These are phyloP conservation scores for Sugiyamaella chiloensis DNA, from an alignment of 805 yeast genomes.

Conservation along the genomic window DNA sequence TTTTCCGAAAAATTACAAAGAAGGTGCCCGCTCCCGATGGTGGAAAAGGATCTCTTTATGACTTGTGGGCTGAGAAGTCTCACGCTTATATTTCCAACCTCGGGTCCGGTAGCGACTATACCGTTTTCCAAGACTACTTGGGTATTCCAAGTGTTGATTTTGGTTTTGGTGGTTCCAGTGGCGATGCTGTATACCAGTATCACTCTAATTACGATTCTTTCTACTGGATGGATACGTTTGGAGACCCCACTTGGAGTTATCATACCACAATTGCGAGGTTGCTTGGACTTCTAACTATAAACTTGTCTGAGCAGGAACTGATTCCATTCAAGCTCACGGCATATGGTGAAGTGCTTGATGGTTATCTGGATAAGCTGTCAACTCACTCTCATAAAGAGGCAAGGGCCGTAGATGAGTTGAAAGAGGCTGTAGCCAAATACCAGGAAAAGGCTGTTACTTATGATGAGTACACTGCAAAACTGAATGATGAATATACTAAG, in stretches of 20 bases:
- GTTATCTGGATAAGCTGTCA: slow-evolving; percentile 40
- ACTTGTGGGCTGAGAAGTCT: slow-evolving; percentile 32
- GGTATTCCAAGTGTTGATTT: slow-evolving; percentile 50
- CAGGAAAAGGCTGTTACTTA: slow-evolving; percentile 37
- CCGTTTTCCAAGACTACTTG: slow-evolving; percentile 41
- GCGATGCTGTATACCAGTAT: slow-evolving; percentile 66
- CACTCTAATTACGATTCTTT: slow-evolving; percentile 73
- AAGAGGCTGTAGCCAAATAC: slow-evolving; percentile 25
- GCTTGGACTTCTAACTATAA: slow-evolving; percentile 48
- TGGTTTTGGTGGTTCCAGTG: slow-evolving; percentile 46
- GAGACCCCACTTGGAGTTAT: slow-evolving; percentile 58
- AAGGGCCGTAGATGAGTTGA: slow-evolving; percentile 21
- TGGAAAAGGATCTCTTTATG: slow-evolving; percentile 30
- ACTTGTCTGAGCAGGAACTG: slow-evolving; percentile 48
- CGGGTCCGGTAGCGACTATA: slow-evolving; percentile 70
- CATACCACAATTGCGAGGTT: slow-evolving; percentile 57
- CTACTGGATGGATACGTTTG: slow-evolving; percentile 63
- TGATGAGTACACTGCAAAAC: slow-evolving; percentile 45
- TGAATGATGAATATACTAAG: slow-evolving; percentile 49
- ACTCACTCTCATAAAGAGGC: slow-evolving; percentile 4
- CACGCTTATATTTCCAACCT: slow-evolving; percentile 43
- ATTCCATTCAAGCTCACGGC: slow-evolving; percentile 41
- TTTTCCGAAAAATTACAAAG: slow-evolving; percentile 46
- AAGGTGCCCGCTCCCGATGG: slow-evolving; percentile 46
- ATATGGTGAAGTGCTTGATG: slow-evolving; percentile 40